Conservation (phyloP, 148 eudicot species). For the Rheum nobile region DNA sequence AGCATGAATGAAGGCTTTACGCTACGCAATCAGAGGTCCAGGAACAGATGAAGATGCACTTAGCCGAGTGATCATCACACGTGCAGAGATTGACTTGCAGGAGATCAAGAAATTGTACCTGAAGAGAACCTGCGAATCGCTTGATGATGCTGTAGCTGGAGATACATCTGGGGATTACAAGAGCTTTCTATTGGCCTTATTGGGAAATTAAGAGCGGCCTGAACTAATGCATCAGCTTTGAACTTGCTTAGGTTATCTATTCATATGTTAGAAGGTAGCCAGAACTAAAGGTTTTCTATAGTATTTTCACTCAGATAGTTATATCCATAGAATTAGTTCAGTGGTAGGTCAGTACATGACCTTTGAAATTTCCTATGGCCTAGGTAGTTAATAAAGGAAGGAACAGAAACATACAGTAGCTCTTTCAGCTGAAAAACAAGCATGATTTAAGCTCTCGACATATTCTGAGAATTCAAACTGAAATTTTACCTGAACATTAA, state of each 20-base stretch:
- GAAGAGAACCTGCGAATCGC: conserved; percentile 19
- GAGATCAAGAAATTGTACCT: conserved; percentile 25
- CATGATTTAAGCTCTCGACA: not conserved
- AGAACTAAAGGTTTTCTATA: not conserved
- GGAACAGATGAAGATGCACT: conserved; percentile 47
- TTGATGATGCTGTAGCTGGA: conserved; percentile 29
- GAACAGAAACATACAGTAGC: not conserved
- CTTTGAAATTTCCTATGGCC: not conserved
- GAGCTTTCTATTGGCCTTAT: conserved; percentile 23
- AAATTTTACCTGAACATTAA: not conserved
- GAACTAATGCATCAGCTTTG: not conserved
- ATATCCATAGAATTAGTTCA: not conserved
- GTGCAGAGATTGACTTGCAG: conserved; percentile 49
- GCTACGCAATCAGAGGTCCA: conserved; percentile 21
- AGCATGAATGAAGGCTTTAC: conserved; percentile 32
- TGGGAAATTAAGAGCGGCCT: conserved; percentile 25
- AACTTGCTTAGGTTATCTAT: not conserved
- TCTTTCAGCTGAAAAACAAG: not conserved
- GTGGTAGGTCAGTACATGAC: no score
- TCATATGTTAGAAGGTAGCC: not conserved
- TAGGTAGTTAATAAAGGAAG: not conserved
- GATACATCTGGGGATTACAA: conserved; percentile 36
- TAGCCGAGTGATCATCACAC: conserved; percentile 33
- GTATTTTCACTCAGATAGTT: not conserved
- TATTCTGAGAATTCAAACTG: not conserved